Evolutionary conservation across 768 basidiomycete genomes (phyloP), one percentile per base, ranked within the genome.

Genomic region (Daedalea quercina): DNA sequence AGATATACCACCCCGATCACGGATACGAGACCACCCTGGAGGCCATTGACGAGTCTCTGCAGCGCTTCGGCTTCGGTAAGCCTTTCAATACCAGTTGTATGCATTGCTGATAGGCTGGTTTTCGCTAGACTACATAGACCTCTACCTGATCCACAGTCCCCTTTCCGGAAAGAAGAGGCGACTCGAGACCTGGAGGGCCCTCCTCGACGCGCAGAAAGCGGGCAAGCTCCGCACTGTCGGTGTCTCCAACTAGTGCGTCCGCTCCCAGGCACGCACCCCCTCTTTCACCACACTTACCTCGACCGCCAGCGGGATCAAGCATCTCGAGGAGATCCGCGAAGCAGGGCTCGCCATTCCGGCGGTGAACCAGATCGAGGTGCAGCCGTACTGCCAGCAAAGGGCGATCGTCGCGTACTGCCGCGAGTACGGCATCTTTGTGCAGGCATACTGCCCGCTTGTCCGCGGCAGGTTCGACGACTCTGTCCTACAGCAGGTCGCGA

Each of bases 301-400:
- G 22, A 15, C 9, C 9, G 11, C 7, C 12, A 91, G 88, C 61
- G 78, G 77, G 12, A 62, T 85, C 34, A 79, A 80, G 42, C 90
- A 93, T 60, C 72, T 91, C 3, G 81, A 90, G 60, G 88, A 91
- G 65, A 85, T 92, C 45, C 73, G 68, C 51, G 69, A 69, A 4
- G 81, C 80, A 0, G 86, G 85, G 12, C 72, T 79, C 50, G 79
- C 79, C 54, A 68, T 75, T 60, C 90, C 90, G 15, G 67, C 82
- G 7, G 84, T 93, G 51, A 91, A 93, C 62, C 90, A 93, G 64
- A 81, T 93, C 53, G 90, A 92, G 77, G 90, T 81, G 63, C 60
- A 91, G 58, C 89, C 89, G 0, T 76, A 83, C 55, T 92, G 88
- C 67, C 91, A 93, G 61, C 91, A 92, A 59, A 74, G 73, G 42